These are phyloP conservation scores for Boehmeria nivea DNA, from an alignment of 306 rosid species.

Conservation along the genomic window DNA sequence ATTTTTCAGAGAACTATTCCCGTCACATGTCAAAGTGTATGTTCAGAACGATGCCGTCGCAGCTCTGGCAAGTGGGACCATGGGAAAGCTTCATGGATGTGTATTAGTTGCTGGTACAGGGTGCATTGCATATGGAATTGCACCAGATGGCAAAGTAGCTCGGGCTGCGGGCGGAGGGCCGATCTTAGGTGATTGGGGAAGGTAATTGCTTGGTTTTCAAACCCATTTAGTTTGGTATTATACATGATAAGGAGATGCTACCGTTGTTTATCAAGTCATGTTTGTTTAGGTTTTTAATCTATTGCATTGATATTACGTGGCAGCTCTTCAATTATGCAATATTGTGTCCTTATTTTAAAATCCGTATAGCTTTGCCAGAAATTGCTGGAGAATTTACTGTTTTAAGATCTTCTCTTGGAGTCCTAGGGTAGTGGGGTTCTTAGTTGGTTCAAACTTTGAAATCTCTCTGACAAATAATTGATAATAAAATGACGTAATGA, in stretches of 20 bases:
- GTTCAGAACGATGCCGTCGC: constrained; percentile 88
- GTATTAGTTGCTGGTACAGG: constrained; percentile 89
- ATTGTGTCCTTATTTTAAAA: no score
- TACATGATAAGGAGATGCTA: background rate
- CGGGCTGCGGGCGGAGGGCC: constrained; percentile 94
- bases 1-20: constrained; percentile 60
- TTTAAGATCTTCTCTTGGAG: no score
- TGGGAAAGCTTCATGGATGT: constrained; percentile 86
- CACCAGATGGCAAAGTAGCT: constrained; percentile 82
- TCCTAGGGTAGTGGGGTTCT: no score
- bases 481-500: no score
- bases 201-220: constrained; percentile 27
- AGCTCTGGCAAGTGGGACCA: constrained; percentile 83
- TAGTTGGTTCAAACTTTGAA: no score
- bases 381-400: no score
- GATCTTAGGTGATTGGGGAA: constrained; percentile 92
- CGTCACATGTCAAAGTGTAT: constrained; percentile 58
- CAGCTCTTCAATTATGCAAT: no score
- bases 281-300: no score
- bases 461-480: no score
- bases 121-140: constrained; percentile 68
- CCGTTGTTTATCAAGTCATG: background rate
- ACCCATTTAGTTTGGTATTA: background rate
- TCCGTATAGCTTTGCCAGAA: no score
- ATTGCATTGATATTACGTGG: background rate